Evolutionary conservation across 2,329 filamentous ascomycete genomes (phyloP).

Genomic region (Talaromyces piceae): DNA sequence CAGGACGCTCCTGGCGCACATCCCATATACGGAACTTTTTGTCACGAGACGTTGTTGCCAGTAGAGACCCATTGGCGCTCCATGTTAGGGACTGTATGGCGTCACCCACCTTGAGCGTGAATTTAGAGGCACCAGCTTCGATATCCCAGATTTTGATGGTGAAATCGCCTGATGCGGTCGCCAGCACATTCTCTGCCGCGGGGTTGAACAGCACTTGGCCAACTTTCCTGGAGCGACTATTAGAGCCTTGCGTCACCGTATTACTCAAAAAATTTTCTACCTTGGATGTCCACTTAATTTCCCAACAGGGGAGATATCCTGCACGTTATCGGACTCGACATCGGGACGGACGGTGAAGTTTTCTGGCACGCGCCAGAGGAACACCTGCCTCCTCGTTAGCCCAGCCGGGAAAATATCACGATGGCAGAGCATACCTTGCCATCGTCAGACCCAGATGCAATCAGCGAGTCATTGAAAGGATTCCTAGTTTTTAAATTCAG

Average conservation of each 20-base stretch:
- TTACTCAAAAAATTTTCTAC: conserved; percentile 40
- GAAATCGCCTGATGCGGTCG: conserved; percentile 90
- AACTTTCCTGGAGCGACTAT: conserved; percentile 64
- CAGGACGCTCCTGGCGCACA: conserved; percentile 81
- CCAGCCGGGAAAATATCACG: neutral
- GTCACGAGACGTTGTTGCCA: conserved; percentile 91
- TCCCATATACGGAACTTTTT: conserved; percentile 99
- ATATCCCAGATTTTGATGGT: conserved; percentile 96
- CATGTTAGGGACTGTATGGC: conserved; percentile 94
- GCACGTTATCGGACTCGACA: conserved; percentile 63
- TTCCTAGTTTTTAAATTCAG: conserved; percentile 53
- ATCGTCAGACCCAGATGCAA: conserved; percentile 93
- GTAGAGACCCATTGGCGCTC: conserved; percentile 78
- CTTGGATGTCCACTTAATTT: conserved; percentile 82
- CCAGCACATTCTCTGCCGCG: conserved; percentile 87
- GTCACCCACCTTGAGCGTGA: conserved; percentile 77
- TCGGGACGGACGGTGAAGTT: conserved; percentile 79
- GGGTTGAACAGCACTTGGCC: conserved; percentile 98
- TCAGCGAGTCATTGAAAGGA: conserved; percentile 87
- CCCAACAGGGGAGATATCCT: conserved; percentile 71
- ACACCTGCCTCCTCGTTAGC: conserved; percentile 48
- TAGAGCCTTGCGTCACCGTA: conserved; percentile 15
- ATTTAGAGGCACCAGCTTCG: conserved; percentile 63
- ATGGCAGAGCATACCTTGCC: conserved; percentile 55
- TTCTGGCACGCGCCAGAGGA: conserved; percentile 90